These are phyloP conservation scores for Eucalyptus sp. DNA, from an alignment of 345 rosid species.

Conservation along the genomic window DNA sequence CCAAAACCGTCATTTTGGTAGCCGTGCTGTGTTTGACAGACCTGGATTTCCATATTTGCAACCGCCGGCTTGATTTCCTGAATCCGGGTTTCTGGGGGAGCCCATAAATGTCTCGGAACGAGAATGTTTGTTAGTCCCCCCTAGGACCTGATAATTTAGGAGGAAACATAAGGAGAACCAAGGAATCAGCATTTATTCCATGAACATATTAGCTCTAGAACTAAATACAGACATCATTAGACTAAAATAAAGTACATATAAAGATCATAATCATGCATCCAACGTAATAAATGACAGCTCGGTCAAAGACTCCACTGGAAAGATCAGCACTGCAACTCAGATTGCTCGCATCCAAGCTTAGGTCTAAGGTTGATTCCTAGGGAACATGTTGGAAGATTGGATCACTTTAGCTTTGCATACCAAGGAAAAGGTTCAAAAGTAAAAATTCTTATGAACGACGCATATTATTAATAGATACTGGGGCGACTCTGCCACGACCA, in stretches of 20 bases:
- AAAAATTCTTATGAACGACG: background rate
- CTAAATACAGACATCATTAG: background rate
- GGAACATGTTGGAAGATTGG: background rate
- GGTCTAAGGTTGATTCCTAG: background rate
- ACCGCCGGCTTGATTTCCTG: conserved; percentile 24
- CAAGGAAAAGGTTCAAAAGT: background rate
- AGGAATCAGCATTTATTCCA: background rate
- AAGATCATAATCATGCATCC: background rate
- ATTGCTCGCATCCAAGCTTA: background rate
- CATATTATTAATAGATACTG: background rate
- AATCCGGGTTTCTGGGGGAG: conserved; percentile 16
- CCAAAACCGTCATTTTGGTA: background rate
- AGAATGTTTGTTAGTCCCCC: conserved; percentile 1
- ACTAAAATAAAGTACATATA: background rate
- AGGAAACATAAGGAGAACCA: background rate
- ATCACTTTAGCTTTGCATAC: background rate
- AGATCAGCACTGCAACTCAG: background rate
- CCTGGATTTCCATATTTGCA: conserved; percentile 37
- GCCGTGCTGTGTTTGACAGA: background rate
- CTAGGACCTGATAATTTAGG: conserved; percentile 9
- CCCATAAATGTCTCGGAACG: conserved; percentile 8
- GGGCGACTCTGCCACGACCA: background rate
- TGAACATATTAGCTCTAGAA: background rate
- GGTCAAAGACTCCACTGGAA: background rate
- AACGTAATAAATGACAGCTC: background rate